Evolutionary conservation across 345 rosid genomes (phyloP).

Genomic region (Lumnitzera racemosa): DNA sequence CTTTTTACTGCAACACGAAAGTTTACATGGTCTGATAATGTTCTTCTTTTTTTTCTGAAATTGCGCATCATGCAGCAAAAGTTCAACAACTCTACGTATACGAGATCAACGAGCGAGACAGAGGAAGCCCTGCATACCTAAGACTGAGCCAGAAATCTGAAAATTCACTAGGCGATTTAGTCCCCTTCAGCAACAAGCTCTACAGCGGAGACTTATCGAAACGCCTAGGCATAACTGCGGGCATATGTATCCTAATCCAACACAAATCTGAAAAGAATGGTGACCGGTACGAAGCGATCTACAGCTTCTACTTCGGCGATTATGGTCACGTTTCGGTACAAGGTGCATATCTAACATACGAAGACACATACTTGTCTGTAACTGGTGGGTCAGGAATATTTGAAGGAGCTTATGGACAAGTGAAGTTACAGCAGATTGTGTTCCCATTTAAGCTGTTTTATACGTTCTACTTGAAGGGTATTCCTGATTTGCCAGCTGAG

Average conservation of each 20-base stretch:
- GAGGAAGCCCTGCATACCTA: conserved; percentile 44
- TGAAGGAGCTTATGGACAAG: conserved; percentile 45
- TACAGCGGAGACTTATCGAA: conserved; percentile 44
- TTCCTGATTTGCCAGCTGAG: conserved; percentile 28
- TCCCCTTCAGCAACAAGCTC: conserved; percentile 47
- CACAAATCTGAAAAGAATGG: conserved; percentile 34
- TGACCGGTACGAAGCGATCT: conserved; percentile 45
- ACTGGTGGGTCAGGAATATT: conserved; percentile 51
- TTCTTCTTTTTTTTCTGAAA: no score
- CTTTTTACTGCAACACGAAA: no score
- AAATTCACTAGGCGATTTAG: conserved; percentile 41
- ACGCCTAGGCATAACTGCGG: conserved; percentile 46
- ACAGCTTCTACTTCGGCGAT: conserved; percentile 55
- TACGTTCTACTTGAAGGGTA: conserved; percentile 44
- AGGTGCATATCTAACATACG: conserved; percentile 37
- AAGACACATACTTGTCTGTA: conserved; percentile 37
- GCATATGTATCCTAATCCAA: conserved; percentile 39
- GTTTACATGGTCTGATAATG: no score
- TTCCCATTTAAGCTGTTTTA: conserved; percentile 56
- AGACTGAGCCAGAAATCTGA: conserved; percentile 30
- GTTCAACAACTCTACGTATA: conserved; percentile 44
- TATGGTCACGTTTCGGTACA: conserved; percentile 49
- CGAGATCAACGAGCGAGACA: conserved; percentile 48
- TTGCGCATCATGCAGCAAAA: conserved; percentile 7
- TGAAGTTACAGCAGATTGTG: conserved; percentile 37